Evolutionary conservation across 129 eudicot genomes (phyloP).

Genomic region (Dittrichia graveolens): DNA sequence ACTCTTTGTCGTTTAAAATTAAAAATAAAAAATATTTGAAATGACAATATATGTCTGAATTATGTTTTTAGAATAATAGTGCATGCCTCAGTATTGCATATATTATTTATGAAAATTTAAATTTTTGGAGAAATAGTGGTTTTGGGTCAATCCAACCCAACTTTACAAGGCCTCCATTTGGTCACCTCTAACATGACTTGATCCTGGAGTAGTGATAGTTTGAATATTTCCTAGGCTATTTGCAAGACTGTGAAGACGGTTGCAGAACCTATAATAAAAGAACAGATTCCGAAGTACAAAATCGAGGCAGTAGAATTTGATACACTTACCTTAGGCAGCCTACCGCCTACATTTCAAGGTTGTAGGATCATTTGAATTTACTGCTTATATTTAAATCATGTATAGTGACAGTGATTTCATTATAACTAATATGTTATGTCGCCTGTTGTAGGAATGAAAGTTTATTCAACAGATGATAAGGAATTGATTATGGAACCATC

Average conservation of each 20-base stretch:
- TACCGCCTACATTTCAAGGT: slow-evolving; percentile 99
- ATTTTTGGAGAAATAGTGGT: neutral
- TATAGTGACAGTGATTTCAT: neutral
- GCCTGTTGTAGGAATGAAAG: slow-evolving; percentile 73
- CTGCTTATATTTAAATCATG: neutral
- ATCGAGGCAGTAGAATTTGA: slow-evolving; percentile 83
- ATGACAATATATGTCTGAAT: neutral
- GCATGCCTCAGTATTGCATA: neutral
- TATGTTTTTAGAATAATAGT: neutral
- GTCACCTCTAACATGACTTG: slow-evolving; percentile 1
- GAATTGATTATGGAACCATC: slow-evolving; percentile 88
- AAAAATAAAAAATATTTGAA: neutral
- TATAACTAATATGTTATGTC: neutral
- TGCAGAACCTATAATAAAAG: slow-evolving; percentile 88
- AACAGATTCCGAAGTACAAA: slow-evolving; percentile 90
- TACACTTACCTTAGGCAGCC: slow-evolving; percentile 74
- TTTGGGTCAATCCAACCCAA: neutral
- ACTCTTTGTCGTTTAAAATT: neutral
- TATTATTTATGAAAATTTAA: too few species aligned
- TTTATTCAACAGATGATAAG: slow-evolving; percentile 75
- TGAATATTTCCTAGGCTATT: slow-evolving; percentile 59
- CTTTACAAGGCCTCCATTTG: neutral
- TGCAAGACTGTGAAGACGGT: slow-evolving; percentile 78
- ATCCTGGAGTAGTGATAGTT: slow-evolving; percentile 26
- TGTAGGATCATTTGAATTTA: neutral